Conservation (phyloP, 345 rosid species). For the Pugionium cornutum region DNA sequence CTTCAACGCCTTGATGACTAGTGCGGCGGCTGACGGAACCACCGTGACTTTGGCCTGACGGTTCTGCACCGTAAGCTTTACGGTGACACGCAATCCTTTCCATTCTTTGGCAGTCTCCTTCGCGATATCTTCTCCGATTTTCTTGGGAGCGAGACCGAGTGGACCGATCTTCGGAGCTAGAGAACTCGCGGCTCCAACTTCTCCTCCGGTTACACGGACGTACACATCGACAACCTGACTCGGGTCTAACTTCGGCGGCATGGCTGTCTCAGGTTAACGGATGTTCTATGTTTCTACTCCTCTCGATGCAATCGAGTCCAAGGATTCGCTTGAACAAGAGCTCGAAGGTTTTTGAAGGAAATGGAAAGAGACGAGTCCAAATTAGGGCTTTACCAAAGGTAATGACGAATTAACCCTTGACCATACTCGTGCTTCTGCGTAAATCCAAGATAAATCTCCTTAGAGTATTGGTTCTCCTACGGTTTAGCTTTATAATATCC, state of each 20-base stretch:
- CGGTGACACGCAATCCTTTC: slow-evolving; percentile 67
- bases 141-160: slow-evolving; percentile 67
- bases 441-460: no score
- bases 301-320: slow-evolving; percentile 15
- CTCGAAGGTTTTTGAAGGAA: slow-evolving; percentile 27
- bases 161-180: slow-evolving; percentile 43
- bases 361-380: neutral
- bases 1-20: slow-evolving; percentile 69
- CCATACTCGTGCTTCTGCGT: neutral
- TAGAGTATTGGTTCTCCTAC: neutral
- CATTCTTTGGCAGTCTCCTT: slow-evolving; percentile 56
- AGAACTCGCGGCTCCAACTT: slow-evolving; percentile 52
- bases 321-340: slow-evolving; percentile 27
- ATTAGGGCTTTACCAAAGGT: slow-evolving; percentile 39
- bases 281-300: neutral
- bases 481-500: slow-evolving; percentile 18
- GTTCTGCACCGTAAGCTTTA: slow-evolving; percentile 73
- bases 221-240: slow-evolving; percentile 51
- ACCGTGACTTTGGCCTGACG: slow-evolving; percentile 74
- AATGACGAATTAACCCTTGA: slow-evolving; percentile 24
- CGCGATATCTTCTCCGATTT: slow-evolving; percentile 67
- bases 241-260: slow-evolving; percentile 64
- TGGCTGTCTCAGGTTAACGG: slow-evolving; percentile 33
- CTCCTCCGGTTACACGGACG: slow-evolving; percentile 61
- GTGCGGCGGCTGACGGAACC: slow-evolving; percentile 72